A percentile compares a stretch with the other conserved stretches of the same genome.
Evolutionary conservation across 345 rosid species (phyloP).

Genomic region (Trapa incisa): DNA sequence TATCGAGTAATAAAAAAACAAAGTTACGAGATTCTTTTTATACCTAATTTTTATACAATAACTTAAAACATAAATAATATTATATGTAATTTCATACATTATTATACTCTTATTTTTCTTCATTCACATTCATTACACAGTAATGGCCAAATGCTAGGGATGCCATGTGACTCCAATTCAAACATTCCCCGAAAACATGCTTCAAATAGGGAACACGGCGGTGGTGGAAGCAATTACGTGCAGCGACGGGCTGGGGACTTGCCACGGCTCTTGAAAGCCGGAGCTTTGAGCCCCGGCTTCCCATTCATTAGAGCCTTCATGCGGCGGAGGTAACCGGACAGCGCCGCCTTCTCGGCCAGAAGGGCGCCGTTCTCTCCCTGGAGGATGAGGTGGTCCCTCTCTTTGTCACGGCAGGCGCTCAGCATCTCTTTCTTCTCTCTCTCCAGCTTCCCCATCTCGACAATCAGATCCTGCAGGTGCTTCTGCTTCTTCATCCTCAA

Average conservation of each 20-base stretch:
- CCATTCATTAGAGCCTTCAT: constrained; percentile 14
- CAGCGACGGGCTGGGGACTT: constrained; percentile 14
- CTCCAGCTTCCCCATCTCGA: constrained; percentile 40
- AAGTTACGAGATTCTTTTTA: constrained; percentile 21
- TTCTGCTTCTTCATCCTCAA: constrained; percentile 59
- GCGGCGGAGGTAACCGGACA: constrained; percentile 19
- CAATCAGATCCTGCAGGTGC: constrained; percentile 30
- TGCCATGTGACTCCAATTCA: no score
- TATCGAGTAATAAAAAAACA: no score
- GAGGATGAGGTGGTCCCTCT: constrained; percentile 11
- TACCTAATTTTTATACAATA: no score
- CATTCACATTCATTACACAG: no score
- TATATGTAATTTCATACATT: no score
- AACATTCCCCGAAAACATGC: not conserved
- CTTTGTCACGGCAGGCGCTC: constrained; percentile 11
- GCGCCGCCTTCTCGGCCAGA: constrained; percentile 24
- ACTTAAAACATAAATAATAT: no score
- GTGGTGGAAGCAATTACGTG: constrained; percentile 10
- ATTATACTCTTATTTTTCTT: no score
- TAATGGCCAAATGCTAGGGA: no score
- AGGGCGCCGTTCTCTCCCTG: constrained; percentile 31
- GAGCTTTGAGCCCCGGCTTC: constrained; percentile 9
- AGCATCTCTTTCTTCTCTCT: constrained; percentile 21
- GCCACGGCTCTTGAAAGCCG: constrained; percentile 16
- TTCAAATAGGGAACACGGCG: constrained; percentile 11